Conservation (phyloP, 2,329 filamentous ascomycete genomes). For the Exophiala viscosa region DNA sequence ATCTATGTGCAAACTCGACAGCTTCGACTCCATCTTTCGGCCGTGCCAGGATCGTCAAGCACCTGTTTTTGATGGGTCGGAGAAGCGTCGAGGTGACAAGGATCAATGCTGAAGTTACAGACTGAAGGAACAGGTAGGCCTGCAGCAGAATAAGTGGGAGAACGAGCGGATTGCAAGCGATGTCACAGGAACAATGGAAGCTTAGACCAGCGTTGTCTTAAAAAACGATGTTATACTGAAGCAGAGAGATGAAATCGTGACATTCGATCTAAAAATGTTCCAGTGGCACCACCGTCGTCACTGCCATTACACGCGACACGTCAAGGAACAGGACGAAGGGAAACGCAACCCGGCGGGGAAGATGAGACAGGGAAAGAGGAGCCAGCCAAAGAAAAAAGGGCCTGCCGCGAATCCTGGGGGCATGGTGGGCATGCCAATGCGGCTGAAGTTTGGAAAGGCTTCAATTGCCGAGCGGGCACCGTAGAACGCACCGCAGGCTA, state of each 20-base stretch:
- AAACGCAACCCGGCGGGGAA: background rate
- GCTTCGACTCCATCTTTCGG: conserved; percentile 21
- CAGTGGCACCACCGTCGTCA: background rate
- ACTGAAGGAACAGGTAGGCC: background rate
- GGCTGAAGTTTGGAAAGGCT: no score
- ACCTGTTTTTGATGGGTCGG: background rate
- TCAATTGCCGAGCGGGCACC: no score
- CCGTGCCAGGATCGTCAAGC: background rate
- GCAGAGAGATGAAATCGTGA: conserved; percentile 2
- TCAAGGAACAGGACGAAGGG: background rate
- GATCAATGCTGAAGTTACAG: background rate
- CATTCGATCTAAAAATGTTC: conserved; percentile 1
- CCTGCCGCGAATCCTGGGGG: background rate
- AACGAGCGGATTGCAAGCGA: background rate
- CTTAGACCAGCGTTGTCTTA: conserved; percentile 5
- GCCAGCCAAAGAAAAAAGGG: background rate
- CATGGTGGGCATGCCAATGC: no score
- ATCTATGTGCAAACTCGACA: conserved; percentile 21
- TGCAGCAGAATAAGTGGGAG: background rate
- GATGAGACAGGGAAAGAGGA: background rate
- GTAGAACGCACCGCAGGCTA: no score
- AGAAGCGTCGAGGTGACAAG: background rate
- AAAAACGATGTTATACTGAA: conserved; percentile 13
- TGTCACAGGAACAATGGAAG: conserved; percentile 6
- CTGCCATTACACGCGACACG: background rate